Evolutionary conservation across 768 basidiomycete species (phyloP).

Genomic region (Lactarius vividus): DNA sequence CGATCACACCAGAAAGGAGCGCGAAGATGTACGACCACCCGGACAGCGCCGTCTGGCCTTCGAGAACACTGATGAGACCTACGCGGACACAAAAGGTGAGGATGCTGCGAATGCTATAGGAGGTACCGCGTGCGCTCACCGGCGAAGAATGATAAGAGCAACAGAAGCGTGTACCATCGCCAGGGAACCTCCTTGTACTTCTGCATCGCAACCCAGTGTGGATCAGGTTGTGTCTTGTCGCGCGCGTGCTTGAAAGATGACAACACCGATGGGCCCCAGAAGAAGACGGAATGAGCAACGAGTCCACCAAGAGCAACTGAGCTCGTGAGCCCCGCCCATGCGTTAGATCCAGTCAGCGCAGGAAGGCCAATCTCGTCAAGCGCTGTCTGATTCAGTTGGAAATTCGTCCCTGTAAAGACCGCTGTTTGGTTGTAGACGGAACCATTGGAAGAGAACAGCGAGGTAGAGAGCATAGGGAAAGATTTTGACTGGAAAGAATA

Average conservation of each 20-base stretch:
- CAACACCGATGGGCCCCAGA: slow-evolving; percentile 53
- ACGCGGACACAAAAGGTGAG: not conserved
- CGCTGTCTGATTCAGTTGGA: slow-evolving; percentile 56
- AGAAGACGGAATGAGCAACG: slow-evolving; percentile 51
- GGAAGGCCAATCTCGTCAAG: slow-evolving; percentile 45
- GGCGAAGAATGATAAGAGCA: slow-evolving; percentile 52
- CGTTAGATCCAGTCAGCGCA: slow-evolving; percentile 47
- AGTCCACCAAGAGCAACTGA: slow-evolving; percentile 54
- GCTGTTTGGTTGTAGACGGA: slow-evolving; percentile 51
- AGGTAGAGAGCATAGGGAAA: slow-evolving; percentile 60
- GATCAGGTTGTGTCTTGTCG: slow-evolving; percentile 49
- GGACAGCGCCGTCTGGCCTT: slow-evolving; percentile 58
- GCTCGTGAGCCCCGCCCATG: slow-evolving; percentile 46
- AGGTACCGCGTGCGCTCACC: slow-evolving; percentile 37
- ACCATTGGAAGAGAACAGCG: slow-evolving; percentile 55
- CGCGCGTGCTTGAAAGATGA: slow-evolving; percentile 51
- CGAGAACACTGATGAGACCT: slow-evolving; percentile 42
- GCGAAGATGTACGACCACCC: slow-evolving; percentile 63
- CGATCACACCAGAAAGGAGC: slow-evolving; percentile 44
- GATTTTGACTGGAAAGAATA: slow-evolving; percentile 41
- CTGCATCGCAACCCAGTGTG: slow-evolving; percentile 58
- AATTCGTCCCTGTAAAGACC: slow-evolving; percentile 48
- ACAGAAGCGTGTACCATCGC: slow-evolving; percentile 57
- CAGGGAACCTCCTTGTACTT: slow-evolving; percentile 59
- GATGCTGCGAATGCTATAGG: not conserved